phyloP scores from a whole-genome alignment of 164 flowering plant genomes.

The Piper betle region DNA sequence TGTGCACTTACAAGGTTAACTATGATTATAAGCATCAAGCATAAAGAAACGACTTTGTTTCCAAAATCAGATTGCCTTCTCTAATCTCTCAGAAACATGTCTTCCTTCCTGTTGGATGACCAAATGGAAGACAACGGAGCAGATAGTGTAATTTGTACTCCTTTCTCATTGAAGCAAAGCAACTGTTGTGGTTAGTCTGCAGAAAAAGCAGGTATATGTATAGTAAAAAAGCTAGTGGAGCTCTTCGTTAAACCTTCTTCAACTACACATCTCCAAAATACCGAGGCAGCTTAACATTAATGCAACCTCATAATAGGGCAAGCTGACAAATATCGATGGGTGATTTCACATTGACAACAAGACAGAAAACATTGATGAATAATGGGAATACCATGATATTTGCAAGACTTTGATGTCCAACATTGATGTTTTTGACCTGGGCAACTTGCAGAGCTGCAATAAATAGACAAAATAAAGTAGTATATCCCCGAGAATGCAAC shows the following conservation, averaged over 20 bases:
- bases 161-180: neutral
- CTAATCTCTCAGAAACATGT: too few species aligned
- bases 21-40: neutral
- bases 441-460: too few species aligned
- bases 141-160: neutral
- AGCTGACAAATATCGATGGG: neutral
- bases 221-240: neutral
- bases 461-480: too few species aligned
- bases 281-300: neutral
- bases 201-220: too few species aligned
- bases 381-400: neutral
- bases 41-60: neutral
- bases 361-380: neutral
- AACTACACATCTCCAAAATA: neutral
- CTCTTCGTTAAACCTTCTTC: neutral
- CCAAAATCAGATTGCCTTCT: neutral
- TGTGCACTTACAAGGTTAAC: neutral
- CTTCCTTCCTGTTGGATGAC: too few species aligned
- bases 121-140: too few species aligned
- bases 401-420: too few species aligned
- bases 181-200: neutral
- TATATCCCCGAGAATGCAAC: too few species aligned
- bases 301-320: neutral
- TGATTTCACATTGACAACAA: neutral
- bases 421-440: too few species aligned